Evolutionary conservation across 2,329 filamentous ascomycete genomes (phyloP), one percentile per base, ranked within the genome.

Genomic region (Lasiodiplodia gonubiensis): DNA sequence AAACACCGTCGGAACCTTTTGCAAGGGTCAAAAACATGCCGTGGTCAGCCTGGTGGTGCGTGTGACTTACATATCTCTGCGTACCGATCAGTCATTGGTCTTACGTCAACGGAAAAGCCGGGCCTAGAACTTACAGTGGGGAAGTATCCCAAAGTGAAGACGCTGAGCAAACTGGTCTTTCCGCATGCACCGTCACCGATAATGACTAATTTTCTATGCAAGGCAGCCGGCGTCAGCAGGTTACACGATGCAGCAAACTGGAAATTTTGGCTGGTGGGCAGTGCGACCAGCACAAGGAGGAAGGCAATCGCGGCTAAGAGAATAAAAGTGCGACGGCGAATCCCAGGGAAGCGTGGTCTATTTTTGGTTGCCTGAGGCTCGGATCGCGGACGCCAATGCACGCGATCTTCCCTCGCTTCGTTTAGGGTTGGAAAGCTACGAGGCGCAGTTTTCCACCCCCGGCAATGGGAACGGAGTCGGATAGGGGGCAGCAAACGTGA

Each of bases 81-180:
- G 35, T 25, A 12, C 14, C n/a, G 3, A 39, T 67, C 35, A 67
- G 66, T 51, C 35, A 30, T 39, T 66, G 30, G 52, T 55, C 55
- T 54, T 37, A 67, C 46, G 46, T 61, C 51, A 61, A 16, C 21
- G 12, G 61, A 39, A 10, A 18, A 25, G 23, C n/a, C 14, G 51
- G 33, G 33, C 53, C 65, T 60, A 52, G 53, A 46, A 88, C 93
- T 84, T 85, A 97, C 94, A 76, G 93, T 97, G 74, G 95, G 95
- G 76, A 98, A 99, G 81, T 97, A 98, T 68, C 95, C 95, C 66
- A 99, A 86, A 42, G 95, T 99, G 81, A 99, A 99, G 73, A 99
- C 95, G 79, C 94, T 97, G 72, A 99, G 85, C 75, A 99, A 84
- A 88, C 93, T 97, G 64, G 95, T 99, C 85, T 99, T 99, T 75